Conservation (phyloP, 2,329 filamentous ascomycete genomes). For the Hymenoscyphus fraxineus region DNA sequence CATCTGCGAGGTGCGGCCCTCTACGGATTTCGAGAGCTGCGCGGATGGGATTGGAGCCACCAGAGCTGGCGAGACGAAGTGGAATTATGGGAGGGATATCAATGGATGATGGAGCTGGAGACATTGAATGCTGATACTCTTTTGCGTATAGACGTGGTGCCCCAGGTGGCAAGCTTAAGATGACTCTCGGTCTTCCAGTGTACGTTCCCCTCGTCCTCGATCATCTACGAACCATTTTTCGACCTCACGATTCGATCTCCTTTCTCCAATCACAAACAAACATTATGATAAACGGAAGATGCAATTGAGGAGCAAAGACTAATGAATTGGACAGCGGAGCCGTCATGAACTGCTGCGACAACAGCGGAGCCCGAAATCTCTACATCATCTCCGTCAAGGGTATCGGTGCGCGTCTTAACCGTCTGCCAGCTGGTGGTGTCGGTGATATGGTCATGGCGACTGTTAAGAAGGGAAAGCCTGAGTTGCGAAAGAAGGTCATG, state of each 20-base stretch:
- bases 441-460: constrained; percentile 99
- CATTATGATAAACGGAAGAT: not conserved
- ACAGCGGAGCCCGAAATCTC: constrained; percentile 96
- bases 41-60: not conserved
- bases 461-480: constrained; percentile 99
- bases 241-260: not conserved
- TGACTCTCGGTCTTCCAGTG: constrained; percentile 99
- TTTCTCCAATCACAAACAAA: not conserved
- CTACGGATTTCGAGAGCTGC: not conserved
- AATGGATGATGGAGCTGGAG: not conserved
- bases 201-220: constrained; percentile 54
- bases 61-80: not conserved
- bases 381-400: constrained; percentile 99
- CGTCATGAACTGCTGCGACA: constrained; percentile 99
- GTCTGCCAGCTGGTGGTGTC: constrained; percentile 93
- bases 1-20: not conserved
- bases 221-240: constrained; percentile 33
- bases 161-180: constrained; percentile 99
- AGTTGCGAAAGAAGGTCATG: constrained; percentile 99
- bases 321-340: constrained; percentile 64
- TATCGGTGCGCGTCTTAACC: constrained; percentile 95
- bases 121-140: constrained; percentile 18
- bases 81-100: not conserved
- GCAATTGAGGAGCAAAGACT: constrained; percentile 1
- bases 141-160: constrained; percentile 65